A percentile compares a stretch with the other conserved stretches of the same genome.
Evolutionary conservation across 306 rosid species (phyloP).

Genomic region (Lablab purpureus): DNA sequence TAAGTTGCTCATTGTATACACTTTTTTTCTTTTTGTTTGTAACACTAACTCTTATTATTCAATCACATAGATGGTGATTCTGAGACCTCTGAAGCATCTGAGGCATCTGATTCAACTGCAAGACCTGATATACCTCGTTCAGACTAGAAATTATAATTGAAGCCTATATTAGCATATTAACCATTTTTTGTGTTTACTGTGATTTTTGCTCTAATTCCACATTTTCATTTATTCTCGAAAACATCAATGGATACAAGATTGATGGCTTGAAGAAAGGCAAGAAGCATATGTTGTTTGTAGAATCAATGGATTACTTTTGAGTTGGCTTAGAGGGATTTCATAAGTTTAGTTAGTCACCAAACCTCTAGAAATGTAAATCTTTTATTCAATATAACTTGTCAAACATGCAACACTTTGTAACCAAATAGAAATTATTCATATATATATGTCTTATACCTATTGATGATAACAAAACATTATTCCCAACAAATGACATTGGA

Average conservation of each 20-base stretch:
- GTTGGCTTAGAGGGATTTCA: conserved; percentile 29
- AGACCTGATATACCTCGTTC: too few relatives aligned
- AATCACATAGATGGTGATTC: conserved; percentile 63
- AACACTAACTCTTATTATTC: conserved; percentile 11
- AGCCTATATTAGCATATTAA: conserved; percentile 26
- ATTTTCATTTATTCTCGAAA: conserved; percentile 40
- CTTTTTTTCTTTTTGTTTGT: neutral
- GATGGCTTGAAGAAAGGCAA: conserved; percentile 15
- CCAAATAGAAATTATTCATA: conserved; percentile 19
- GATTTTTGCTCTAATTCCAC: conserved; percentile 41
- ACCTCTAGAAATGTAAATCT: conserved; percentile 35
- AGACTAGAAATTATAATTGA: conserved; percentile 38
- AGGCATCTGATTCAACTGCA: conserved; percentile 46
- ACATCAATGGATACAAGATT: conserved; percentile 36
- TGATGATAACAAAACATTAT: neutral
- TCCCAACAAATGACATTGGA: neutral
- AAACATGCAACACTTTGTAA: conserved; percentile 41
- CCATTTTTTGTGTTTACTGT: conserved; percentile 11
- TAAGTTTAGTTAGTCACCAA: conserved; percentile 41
- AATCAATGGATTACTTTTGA: conserved; percentile 42
- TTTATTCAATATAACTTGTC: conserved; percentile 4
- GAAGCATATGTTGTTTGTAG: neutral
- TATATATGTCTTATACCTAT: neutral
- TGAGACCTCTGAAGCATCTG: conserved; percentile 60
- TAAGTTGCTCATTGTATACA: neutral